Base-by-base conservation (phyloP, 176 grass and related monocot species). In the Dendrocalamus sinicus region DNA sequence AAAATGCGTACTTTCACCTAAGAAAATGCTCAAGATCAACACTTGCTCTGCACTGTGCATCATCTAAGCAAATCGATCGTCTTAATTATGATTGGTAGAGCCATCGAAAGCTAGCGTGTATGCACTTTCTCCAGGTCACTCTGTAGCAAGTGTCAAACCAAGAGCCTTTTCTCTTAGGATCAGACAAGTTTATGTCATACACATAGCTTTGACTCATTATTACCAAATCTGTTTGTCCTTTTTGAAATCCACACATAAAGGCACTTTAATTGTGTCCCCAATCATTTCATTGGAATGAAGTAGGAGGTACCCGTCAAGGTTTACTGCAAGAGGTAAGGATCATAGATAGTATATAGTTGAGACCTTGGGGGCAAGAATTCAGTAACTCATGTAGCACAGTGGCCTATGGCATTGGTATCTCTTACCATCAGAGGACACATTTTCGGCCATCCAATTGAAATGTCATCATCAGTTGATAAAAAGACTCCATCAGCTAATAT, bases 151-250 rank as follows among this genome's bases (percentile, higher is more conserved):
- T 20, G 59, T 26, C 39, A 24, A 78, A 6, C 15, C 1, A 72
- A 54, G 41, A 10, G 35, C 23, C 23, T 68, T 28, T 9, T 15
- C 50, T 69, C 48, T 60, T 78, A 61, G 52, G 40, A 48, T 71
- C 75, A 37, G 64, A 86, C 52, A 70, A 30, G 20, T 52, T 77
- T 85, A 8, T 45, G 32, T 24, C 64, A 37, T 32, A 81, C 6
- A 77, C 73, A 68, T 4, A 37, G 54, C 48, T 37, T 12, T 53
- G 48, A 7, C 28, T 58, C 16, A 9, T 70, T 22, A 16, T 51
- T 45, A 16, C 32, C 7, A 35, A 55, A 41, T 54, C 6, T 26
- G 62, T 12, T 12, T 37, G 22, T 28, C 30, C 47, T 68, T 68
- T 20, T 20, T 61, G 14, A 57, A 68, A 85, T 68, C 73, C 48